Evolutionary conservation across 2,329 filamentous ascomycete genomes (phyloP).

Genomic region (Ophiostoma quercus): DNA sequence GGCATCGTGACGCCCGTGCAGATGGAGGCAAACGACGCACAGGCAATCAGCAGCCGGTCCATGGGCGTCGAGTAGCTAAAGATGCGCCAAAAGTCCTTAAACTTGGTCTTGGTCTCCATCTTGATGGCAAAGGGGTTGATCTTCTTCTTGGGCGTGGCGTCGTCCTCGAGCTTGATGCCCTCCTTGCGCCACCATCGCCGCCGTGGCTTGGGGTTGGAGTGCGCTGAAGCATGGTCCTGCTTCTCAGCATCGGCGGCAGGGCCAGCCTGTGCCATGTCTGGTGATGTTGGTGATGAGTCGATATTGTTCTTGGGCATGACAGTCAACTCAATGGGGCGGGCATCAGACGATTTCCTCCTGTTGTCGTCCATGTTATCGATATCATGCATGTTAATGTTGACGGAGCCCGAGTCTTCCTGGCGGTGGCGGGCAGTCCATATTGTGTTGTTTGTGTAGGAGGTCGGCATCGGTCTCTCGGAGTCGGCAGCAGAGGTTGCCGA

Average conservation of each 20-base stretch:
- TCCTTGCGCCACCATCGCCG: not conserved
- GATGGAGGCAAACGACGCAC: slow-evolving; percentile 46
- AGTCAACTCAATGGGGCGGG: not conserved
- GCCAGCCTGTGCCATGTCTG: not conserved
- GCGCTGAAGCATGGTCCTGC: not conserved
- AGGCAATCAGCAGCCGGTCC: slow-evolving; percentile 45
- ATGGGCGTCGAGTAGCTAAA: slow-evolving; percentile 51
- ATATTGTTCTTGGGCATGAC: not conserved
- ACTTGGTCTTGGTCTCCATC: slow-evolving; percentile 21
- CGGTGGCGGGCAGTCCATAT: not conserved
- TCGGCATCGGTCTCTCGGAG: not conserved
- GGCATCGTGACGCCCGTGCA: slow-evolving; percentile 53
- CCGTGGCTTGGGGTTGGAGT: not conserved
- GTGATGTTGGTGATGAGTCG: not conserved
- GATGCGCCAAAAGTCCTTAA: slow-evolving; percentile 33
- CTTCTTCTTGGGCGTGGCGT: slow-evolving; percentile 2
- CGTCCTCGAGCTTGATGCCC: not conserved
- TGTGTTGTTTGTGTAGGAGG: not conserved
- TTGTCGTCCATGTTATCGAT: not conserved
- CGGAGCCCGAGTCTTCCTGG: not conserved
- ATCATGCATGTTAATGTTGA: slow-evolving; percentile 9
- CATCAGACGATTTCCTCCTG: not conserved
- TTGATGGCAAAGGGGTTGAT: slow-evolving; percentile 19
- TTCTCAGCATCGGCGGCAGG: not conserved
- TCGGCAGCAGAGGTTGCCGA: not conserved